Percentiles rank a stretch among this genome's conserved stretches.
These are phyloP conservation scores for Farysia itapuensis DNA, from an alignment of 1,284 basidiomycete genomes.

Conservation along the genomic window DNA sequence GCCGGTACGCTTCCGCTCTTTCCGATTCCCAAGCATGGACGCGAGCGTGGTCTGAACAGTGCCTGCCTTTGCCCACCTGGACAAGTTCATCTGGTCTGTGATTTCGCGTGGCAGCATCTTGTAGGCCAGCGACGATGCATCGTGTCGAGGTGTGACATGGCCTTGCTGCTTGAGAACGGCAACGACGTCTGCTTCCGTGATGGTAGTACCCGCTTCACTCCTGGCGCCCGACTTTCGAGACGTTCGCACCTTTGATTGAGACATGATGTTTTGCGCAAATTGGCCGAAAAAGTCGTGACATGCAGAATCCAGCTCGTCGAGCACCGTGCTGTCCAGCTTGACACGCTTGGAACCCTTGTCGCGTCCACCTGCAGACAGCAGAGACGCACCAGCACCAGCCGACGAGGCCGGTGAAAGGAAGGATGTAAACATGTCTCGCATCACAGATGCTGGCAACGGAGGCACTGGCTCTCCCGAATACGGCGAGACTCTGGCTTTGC, in stretches of 20 bases:
- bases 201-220: slow-evolving; percentile 2
- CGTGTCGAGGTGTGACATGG: slow-evolving; percentile 16
- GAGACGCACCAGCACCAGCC: slow-evolving; percentile 2
- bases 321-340: slow-evolving; percentile 17
- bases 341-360: slow-evolving; percentile 2
- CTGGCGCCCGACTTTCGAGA: neutral
- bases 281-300: slow-evolving; percentile 29
- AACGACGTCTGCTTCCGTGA: slow-evolving; percentile 27
- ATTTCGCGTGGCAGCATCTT: slow-evolving; percentile 23
- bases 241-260: slow-evolving; percentile 9
- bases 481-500: slow-evolving; percentile 20
- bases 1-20: neutral
- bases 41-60: slow-evolving; percentile 25
- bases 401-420: slow-evolving; percentile 16
- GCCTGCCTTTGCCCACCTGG: slow-evolving; percentile 20
- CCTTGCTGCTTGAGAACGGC: slow-evolving; percentile 32
- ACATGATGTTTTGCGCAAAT: slow-evolving; percentile 10
- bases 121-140: slow-evolving; percentile 23
- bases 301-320: slow-evolving; percentile 28
- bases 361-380: neutral
- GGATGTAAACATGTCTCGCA: slow-evolving; percentile 27
- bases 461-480: slow-evolving; percentile 14
- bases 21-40: neutral
- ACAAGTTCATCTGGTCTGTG: slow-evolving; percentile 37
- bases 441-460: slow-evolving; percentile 20